phyloP scores from a whole-genome alignment of 1,139 yeast species.

The Geotrichum citri-aurantii region DNA sequence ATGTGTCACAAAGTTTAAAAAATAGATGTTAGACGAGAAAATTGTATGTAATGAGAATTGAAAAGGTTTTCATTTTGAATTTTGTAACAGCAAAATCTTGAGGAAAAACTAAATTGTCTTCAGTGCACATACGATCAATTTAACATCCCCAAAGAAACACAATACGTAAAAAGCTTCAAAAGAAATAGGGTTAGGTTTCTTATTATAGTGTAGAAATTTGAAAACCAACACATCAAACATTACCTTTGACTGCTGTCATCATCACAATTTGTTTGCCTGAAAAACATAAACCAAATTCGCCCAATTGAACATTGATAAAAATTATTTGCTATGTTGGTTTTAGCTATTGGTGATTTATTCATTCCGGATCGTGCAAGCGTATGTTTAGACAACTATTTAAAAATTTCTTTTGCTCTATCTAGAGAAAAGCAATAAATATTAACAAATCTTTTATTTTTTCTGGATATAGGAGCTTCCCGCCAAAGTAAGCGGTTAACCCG shows the following conservation, averaged over 20 bases:
- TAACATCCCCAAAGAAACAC: background rate
- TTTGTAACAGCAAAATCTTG: too few relatives aligned
- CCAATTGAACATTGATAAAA: background rate
- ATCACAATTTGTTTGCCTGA: background rate
- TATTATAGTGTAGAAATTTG: background rate
- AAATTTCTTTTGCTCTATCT: background rate
- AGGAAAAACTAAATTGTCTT: too few relatives aligned
- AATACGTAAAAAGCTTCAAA: background rate
- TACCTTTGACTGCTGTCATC: background rate
- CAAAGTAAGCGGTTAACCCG: constrained; percentile 28
- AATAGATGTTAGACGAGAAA: too few relatives aligned
- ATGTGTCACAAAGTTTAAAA: too few relatives aligned
- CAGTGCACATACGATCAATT: too few relatives aligned
- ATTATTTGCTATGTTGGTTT: constrained; percentile 59
- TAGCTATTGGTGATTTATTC: constrained; percentile 84
- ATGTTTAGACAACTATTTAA: constrained; percentile 21
- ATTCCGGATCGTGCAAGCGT: constrained; percentile 80
- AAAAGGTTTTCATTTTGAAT: too few relatives aligned
- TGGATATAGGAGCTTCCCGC: constrained; percentile 40
- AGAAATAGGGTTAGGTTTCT: background rate
- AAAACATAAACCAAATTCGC: background rate
- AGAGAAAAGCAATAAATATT: constrained; percentile 18
- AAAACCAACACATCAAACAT: background rate
- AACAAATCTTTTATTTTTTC: constrained; percentile 4
- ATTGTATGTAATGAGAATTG: too few relatives aligned